These are phyloP conservation scores for Hordeum pubiflorum DNA, from an alignment of 202 grass and related monocot genomes.

Conservation along the genomic window DNA sequence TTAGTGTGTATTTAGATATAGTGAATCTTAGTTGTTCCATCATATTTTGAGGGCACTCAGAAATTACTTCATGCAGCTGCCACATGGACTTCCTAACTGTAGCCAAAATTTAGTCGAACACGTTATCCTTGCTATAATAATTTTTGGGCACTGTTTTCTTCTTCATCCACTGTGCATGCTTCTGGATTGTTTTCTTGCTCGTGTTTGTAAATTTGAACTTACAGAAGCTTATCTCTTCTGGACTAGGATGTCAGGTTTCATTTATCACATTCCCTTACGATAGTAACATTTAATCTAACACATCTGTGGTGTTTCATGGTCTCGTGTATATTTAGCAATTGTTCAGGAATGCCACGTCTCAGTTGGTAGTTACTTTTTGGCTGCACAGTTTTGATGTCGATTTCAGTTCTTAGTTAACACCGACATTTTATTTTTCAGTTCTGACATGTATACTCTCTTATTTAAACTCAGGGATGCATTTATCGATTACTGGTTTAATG, in stretches of 20 bases:
- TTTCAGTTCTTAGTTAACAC: background rate
- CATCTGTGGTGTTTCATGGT: background rate
- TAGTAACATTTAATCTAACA: background rate
- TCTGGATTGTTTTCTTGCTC: background rate
- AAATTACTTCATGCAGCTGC: slow-evolving; percentile 8
- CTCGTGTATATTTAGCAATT: background rate
- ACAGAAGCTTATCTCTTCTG: background rate
- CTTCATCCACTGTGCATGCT: background rate
- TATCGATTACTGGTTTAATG: slow-evolving; percentile 88
- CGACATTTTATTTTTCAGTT: background rate
- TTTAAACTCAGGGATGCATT: slow-evolving; percentile 71
- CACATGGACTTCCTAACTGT: background rate
- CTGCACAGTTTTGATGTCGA: background rate
- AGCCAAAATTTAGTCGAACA: background rate
- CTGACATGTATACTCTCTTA: background rate
- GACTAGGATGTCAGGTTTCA: slow-evolving; percentile 5
- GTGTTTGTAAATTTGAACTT: background rate
- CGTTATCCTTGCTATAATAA: background rate
- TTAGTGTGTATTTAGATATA: background rate
- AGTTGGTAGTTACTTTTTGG: background rate
- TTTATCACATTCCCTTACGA: background rate
- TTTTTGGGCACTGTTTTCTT: background rate
- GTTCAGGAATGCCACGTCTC: background rate
- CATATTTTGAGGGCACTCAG: background rate
- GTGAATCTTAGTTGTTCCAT: background rate